Base-by-base conservation (phyloP, 2,329 filamentous ascomycete species). In the Zalaria obscura region DNA sequence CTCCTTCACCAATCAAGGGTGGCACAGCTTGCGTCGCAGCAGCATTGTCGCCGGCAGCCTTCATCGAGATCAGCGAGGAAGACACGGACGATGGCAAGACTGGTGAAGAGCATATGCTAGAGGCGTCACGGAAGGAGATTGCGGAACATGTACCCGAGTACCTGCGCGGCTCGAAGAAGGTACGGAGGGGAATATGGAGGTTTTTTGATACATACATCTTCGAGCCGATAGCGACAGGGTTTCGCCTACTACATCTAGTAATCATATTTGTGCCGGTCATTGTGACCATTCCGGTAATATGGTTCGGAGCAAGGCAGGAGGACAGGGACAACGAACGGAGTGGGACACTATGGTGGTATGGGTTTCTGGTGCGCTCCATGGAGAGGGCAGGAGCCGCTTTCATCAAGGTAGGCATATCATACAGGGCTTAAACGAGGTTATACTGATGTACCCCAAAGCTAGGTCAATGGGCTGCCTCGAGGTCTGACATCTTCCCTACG, bases 391-490 rank as follows among this genome's bases (percentile, higher is more conserved):
- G 91, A 0, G 88, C 91, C 36, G 87, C 91, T 0, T 98, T 98
- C 56, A 98, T 98, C 65, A 98, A 98, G 74, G 83, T 85, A 63
- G 29, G 29, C 7, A 32, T 7, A 2, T 3, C 7, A 7, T 7
- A 32, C n/a, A 7, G 29, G 29, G 25, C 25, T 10, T 37, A 6
- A 9, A 7, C 27, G 11, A 35, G 34, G 28, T n/a, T 29, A 28
- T 11, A 38, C 35, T 49, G 52, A 48, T 32, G 8, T 7, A 7
- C n/a, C 7, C 11, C 31, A 43, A 52, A 88, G 78, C 76, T 98
- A 41, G 91, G 91, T 10, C 91, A 98, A 78, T 98, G 91, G 91
- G 91, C 91, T 11, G 91, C 91, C 3, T 96, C 91, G 4, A 75
- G 91, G 57, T 84, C 88, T 35, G 91, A 98, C 62, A 94, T 98